Base-by-base conservation (phyloP, 495 filamentous ascomycete genomes). In the Aspergillus carlsbadensis region DNA sequence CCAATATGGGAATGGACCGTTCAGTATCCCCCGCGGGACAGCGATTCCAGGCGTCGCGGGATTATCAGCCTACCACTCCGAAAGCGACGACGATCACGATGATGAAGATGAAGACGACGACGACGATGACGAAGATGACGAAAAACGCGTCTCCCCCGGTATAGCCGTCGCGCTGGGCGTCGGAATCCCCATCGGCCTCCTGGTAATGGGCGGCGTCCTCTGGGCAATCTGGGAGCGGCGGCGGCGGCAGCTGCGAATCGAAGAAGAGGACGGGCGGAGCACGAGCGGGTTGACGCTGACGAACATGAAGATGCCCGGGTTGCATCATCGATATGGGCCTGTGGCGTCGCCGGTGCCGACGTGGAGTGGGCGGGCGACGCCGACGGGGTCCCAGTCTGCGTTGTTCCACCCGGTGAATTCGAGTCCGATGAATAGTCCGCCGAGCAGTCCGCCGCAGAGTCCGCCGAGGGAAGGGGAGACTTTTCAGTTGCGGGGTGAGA, bases 151-250 rank as follows among this genome's bases (percentile, higher is more conserved):
- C 53, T 55, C 53, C 5, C 5, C 44, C 3, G 35, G 43, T 3
- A 22, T 56, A 8, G 53, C 44, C 3, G 34, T 56, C 22, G 53
- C 42, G 7, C 42, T 56, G 21, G 44, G 44, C 35, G 14, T 56
- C 8, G 53, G 53, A 10, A 20, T 56, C 21, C 53, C 53, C 1
- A 35, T 56, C 6, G 53, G 53, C 17, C 53, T 56, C 2, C 3
- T 49, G 5, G 10, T 34, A 3, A 48, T 56, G 22, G 34, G 22
- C 8, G 35, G 35, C 20, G 36, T 49, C 34, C 44, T 56, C 6
- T 56, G 53, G 53, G 53, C 44, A 0, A 33, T 56, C 22, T 56
- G 53, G 53, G 53, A 56, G 53, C 44, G 53, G 5, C 53, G 53
- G 5, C 53, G 53, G 11, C 53, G 21, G 6, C 34, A 49, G 22